Evolutionary conservation across 2,329 filamentous ascomycete species (phyloP), one percentile per base, ranked within the genome.

Genomic region (Penicillium sumatraense): DNA sequence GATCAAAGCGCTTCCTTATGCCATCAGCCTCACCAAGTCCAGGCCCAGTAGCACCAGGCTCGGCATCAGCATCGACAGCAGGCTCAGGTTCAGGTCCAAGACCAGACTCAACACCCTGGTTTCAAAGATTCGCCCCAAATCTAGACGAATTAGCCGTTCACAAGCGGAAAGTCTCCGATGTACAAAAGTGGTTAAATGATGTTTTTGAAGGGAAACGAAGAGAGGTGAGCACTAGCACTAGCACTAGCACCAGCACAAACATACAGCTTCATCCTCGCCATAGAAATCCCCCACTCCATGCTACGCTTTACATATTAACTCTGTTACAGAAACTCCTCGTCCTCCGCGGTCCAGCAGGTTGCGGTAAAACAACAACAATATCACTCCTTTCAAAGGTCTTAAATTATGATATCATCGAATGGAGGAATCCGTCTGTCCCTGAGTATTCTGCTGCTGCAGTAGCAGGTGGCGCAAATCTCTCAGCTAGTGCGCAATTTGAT

Each of bases 101-200:
- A 26, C 31, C 88, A 91, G 61, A 75, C 80, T 46, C 83, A 89
- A 49, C n/a, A n/a, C 92, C 93, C 3, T 98, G 93, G 93, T 89
- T 89, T 14, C 93, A 97, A 64, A 86, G 87, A 63, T 98, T 91
- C 72, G 87, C 85, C 2, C 93, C 93, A 0, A 67, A 72, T 2
- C 72, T 97, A 11, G 87, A 92, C 14, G 93, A 98, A 75, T 79
- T 99, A 42, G 93, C 89, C 0, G 93, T 99, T 16, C 93, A 99
- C 73, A 97, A 96, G 78, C 95, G 86, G 66, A 99, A 99, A 73
- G 90, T 98, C 5, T 77, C 85, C 2, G 93, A 98, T 75, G 93
- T 98, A 42, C 85, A 87, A 55, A 81, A 78, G 55, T 98, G 95
- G 93, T 78, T 99, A 29, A 85, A 89, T 40, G 85, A 88, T 68